A percentile compares a stretch with the other conserved stretches of the same genome.
Conservation (phyloP, 805 yeast genomes). For the Metschnikowia shivogae region DNA sequence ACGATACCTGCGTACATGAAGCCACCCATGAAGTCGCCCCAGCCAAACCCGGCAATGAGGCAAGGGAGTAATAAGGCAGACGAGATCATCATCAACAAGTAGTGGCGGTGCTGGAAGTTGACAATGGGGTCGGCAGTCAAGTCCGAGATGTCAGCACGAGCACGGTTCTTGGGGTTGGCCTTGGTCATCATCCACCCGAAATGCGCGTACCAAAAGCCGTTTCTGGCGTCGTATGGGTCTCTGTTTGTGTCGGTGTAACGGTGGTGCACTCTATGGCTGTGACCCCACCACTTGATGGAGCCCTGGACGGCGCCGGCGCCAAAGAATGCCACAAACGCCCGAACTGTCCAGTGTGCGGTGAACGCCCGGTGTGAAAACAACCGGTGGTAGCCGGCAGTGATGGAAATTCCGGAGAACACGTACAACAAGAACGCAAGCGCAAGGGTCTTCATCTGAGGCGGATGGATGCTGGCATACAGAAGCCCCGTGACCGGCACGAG, state of each 20-base stretch:
- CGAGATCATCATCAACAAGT: constrained; percentile 54
- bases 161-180: constrained; percentile 78
- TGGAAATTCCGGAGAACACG: constrained; percentile 62
- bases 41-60: constrained; percentile 24
- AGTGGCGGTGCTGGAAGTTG: constrained; percentile 77
- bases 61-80: constrained; percentile 66
- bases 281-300: constrained; percentile 87
- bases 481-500: constrained; percentile 57
- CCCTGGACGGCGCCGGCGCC: constrained; percentile 86
- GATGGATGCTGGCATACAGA: constrained; percentile 39
- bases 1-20: constrained; percentile 70
- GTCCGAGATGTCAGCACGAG: constrained; percentile 78
- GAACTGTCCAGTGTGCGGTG: constrained; percentile 56
- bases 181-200: constrained; percentile 81
- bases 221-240: constrained; percentile 84
- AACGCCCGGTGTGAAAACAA: constrained; percentile 75
- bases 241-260: constrained; percentile 78
- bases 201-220: constrained; percentile 80
- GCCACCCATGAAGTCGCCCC: constrained; percentile 58
- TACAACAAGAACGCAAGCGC: constrained; percentile 52
- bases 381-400: constrained; percentile 84
- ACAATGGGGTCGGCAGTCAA: constrained; percentile 75
- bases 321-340: constrained; percentile 64
- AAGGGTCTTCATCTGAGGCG: constrained; percentile 50
- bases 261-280: constrained; percentile 80